Base-by-base conservation (phyloP, 2,329 filamentous ascomycete species). In the Fusarium floridanum region DNA sequence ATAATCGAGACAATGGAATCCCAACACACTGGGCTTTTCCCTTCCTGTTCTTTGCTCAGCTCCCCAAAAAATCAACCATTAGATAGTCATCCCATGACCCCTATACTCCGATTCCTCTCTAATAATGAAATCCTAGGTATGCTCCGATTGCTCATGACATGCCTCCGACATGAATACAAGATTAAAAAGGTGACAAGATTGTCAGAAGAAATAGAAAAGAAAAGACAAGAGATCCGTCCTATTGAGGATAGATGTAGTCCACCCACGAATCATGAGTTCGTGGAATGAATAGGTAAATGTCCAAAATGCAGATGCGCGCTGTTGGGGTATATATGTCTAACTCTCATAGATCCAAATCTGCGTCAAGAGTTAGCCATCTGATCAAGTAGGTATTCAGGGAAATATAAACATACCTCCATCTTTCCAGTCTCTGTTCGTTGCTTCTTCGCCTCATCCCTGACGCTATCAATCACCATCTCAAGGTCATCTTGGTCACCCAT, bases 401-500 rank as follows among this genome's bases (percentile, higher is more conserved):
- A 37, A 60, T 34, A 24, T 68, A 37, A 45, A 87, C 94, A 89
- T 83, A 98, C 95, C 91, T 98, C 97, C 91, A 98, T 91, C 89
- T 98, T 98, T 62, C 94, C 95, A 86, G 95, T 93, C 73, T 97
- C 95, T 72, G 89, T 88, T 78, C 91, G 90, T 81, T 96, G 93
- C 82, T 90, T 93, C 84, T 88, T 90, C 57, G 93, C 95, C 68
- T 86, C 85, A 60, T 89, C 89, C 82, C 91, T 94, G 8, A 92
- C 91, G 56, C 87, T 89, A 82, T 90, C 89, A 64, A 98, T 88
- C 32, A 94, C 91, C 91, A 98, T 94, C 61, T 98, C 95, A 72
- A 98, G 84, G 85, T 99, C 97, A 80, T 99, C 97, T 83, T 98
- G 94, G 82, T 99, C 97, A 34, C 93, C 95, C 90, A 99, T 93